Conservation (phyloP, 2,329 filamentous ascomycete species). For the Ceratocystis lukuohia region DNA sequence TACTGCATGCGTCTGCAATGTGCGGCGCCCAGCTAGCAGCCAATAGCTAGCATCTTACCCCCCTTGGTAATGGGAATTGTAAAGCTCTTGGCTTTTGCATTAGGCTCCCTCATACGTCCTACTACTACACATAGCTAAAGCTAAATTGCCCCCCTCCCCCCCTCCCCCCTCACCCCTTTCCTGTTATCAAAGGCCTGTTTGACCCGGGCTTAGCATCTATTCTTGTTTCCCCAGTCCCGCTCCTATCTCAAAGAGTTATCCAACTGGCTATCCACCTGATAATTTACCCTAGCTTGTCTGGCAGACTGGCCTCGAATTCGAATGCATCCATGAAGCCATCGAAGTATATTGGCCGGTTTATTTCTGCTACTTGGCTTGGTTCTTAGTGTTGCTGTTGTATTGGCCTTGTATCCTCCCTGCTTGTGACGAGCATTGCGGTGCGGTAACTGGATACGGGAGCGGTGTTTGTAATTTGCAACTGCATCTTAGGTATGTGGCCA, state of each 20-base stretch:
- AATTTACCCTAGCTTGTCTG: too few species aligned
- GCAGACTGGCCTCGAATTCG: too few species aligned
- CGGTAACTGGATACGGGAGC: background rate
- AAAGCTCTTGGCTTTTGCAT: background rate
- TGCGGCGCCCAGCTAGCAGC: too few species aligned
- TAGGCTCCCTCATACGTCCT: background rate
- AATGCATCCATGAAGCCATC: too few species aligned
- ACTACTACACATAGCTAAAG: too few species aligned
- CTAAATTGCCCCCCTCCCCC: too few species aligned
- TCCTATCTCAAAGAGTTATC: too few species aligned
- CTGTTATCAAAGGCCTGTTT: background rate
- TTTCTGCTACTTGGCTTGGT: background rate
- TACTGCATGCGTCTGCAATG: too few species aligned
- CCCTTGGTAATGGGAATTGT: too few species aligned
- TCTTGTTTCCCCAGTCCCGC: background rate
- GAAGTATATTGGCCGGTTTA: background rate
- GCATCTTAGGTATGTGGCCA: background rate
- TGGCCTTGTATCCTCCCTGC: background rate
- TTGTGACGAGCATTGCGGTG: background rate
- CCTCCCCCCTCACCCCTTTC: background rate
- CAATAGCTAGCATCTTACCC: too few species aligned
- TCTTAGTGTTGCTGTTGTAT: background rate
- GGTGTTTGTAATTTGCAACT: background rate
- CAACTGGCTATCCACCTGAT: background rate
- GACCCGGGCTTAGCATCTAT: background rate